These are phyloP conservation scores for Miamiensis avidus DNA, from an alignment of 169 alveolate species.

Conservation along the genomic window DNA sequence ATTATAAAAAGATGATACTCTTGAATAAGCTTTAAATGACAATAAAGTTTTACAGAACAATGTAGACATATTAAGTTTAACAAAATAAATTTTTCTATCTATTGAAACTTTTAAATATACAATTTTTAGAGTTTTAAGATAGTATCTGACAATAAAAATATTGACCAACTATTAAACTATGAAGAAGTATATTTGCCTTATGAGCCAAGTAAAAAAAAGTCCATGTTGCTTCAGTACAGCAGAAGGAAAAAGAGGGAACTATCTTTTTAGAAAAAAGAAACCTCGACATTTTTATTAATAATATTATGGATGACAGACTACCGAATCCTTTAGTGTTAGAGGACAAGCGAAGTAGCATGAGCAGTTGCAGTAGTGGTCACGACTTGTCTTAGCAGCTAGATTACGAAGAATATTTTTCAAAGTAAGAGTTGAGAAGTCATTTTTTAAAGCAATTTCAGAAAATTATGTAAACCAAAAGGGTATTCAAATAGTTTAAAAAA, in stretches of 20 bases:
- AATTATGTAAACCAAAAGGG: neutral
- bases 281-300: neutral
- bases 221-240: neutral
- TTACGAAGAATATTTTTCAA: neutral
- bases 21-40: too few species aligned
- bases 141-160: neutral
- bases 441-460: too few species aligned
- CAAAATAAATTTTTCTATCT: too few species aligned
- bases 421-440: neutral
- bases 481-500: too few species aligned
- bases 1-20: neutral
- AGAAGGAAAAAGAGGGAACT: neutral
- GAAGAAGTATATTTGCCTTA: neutral
- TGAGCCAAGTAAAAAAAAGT: neutral
- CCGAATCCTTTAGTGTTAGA: too few species aligned
- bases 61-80: too few species aligned
- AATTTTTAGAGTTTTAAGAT: neutral
- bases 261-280: neutral
- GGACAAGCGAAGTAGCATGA: neutral
- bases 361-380: neutral
- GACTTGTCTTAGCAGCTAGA: too few species aligned
- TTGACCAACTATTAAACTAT: neutral
- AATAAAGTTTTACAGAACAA: too few species aligned
- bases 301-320: neutral
- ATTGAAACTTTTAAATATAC: too few species aligned